Evolutionary conservation across 2,329 filamentous ascomycete species (phyloP).

Genomic region (Fusarium humuli): DNA sequence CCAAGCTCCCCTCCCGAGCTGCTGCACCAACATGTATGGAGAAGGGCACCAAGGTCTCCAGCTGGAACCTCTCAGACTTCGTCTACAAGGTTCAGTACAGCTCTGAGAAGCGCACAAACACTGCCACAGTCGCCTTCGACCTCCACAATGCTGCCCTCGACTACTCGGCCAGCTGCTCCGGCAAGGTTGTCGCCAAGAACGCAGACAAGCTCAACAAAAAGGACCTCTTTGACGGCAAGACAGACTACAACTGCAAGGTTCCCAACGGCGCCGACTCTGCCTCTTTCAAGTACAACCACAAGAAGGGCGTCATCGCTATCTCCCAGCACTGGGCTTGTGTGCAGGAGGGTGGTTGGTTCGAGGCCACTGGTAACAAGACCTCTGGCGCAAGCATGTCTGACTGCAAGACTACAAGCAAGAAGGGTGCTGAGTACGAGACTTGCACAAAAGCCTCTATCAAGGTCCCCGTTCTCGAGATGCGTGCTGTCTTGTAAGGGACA

Average conservation of each 20-base stretch:
- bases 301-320: slow-evolving; percentile 54
- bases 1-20: slow-evolving; percentile 20
- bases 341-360: slow-evolving; percentile 53
- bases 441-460: slow-evolving; percentile 45
- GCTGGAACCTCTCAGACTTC: slow-evolving; percentile 59
- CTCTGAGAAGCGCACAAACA: slow-evolving; percentile 61
- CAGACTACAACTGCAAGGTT: slow-evolving; percentile 57
- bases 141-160: slow-evolving; percentile 60
- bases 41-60: slow-evolving; percentile 37
- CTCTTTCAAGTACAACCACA: slow-evolving; percentile 59
- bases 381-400: slow-evolving; percentile 43
- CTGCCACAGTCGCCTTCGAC: slow-evolving; percentile 61
- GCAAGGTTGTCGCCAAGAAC: slow-evolving; percentile 51
- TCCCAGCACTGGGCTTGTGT: slow-evolving; percentile 63
- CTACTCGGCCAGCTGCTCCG: slow-evolving; percentile 56
- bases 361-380: slow-evolving; percentile 46
- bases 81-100: slow-evolving; percentile 62
- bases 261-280: slow-evolving; percentile 46
- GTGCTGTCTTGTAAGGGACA: slow-evolving; percentile 43
- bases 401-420: slow-evolving; percentile 1
- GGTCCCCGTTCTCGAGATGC: slow-evolving; percentile 47
- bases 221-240: slow-evolving; percentile 63
- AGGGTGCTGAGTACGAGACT: slow-evolving; percentile 50
- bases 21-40: slow-evolving; percentile 40
- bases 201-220: slow-evolving; percentile 33